A percentile compares a stretch with the other conserved stretches of the same genome.
Evolutionary conservation across 495 filamentous ascomycete species (phyloP).

Genomic region (Opeltia flavorubescens): DNA sequence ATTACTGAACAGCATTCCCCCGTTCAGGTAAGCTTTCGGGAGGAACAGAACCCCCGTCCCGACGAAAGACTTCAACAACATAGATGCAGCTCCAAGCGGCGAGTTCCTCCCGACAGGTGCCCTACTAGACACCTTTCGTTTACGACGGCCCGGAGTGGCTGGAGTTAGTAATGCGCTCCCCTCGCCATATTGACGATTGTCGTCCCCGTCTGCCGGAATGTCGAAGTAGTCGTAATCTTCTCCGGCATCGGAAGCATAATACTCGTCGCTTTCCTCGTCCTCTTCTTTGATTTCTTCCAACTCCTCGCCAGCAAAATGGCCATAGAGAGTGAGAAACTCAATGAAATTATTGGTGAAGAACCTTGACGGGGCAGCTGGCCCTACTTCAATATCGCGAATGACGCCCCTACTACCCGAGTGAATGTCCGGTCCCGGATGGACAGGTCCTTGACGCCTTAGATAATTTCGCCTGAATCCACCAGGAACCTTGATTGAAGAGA

Average conservation of each 20-base stretch:
- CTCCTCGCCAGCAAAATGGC: conserved; percentile 93
- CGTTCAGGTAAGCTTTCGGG: conserved; percentile 83
- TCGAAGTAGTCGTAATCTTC: conserved; percentile 25
- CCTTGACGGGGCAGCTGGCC: conserved; percentile 34
- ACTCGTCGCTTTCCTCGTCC: conserved; percentile 67
- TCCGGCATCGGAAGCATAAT: conserved; percentile 59
- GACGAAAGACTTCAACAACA: conserved; percentile 92
- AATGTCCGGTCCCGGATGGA: conserved; percentile 34
- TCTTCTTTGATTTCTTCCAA: conserved; percentile 85
- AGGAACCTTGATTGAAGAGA: conserved; percentile 75
- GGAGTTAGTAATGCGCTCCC: conserved; percentile 67
- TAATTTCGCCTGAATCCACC: conserved; percentile 89
- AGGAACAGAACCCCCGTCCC: conserved; percentile 96
- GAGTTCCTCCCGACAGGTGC: conserved; percentile 57
- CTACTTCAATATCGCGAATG: conserved; percentile 19
- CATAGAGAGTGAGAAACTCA: conserved; percentile 87
- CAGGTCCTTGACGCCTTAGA: conserved; percentile 51
- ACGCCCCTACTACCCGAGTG: conserved; percentile 22
- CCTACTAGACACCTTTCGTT: conserved; percentile 54
- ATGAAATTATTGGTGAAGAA: conserved; percentile 83
- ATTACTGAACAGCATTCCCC: conserved; percentile 94
- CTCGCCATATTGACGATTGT: conserved; percentile 62
- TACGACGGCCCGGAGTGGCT: conserved; percentile 44
- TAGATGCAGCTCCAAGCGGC: conserved; percentile 57
- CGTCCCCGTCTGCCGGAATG: conserved; percentile 24